Base-by-base conservation (phyloP, 2,329 filamentous ascomycete genomes). In the Microcyclospora tardicrescens region DNA sequence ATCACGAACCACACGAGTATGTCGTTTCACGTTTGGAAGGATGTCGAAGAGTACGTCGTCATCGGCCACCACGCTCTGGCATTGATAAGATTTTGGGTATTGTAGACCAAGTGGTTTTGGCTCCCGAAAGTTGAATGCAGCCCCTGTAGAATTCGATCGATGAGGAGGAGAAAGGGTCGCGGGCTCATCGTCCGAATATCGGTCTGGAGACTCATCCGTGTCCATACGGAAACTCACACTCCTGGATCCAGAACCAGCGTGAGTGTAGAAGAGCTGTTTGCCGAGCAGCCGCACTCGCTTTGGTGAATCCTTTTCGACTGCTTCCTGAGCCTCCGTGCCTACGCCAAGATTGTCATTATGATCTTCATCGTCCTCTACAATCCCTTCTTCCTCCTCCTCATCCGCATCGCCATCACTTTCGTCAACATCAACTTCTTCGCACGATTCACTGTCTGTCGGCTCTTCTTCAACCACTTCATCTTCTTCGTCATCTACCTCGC, bases 101-200 rank as follows among this genome's bases (percentile, higher is more conserved):
- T 8, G 19, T 8, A 8, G 19, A 24, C 8, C 19, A 24, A 8
- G 14, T 11, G 10, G 35, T 15, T 10, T 33, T 16, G 39, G 28
- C 11, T 38, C 31, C 10, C 34, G 29, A 10, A 38, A 34, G 14
- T 53, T 46, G 12, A 43, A 24, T 28, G 54, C 51, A 13, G 38
- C 38, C 34, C 55, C 53, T 24, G 27, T 47, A 33, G 19, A 53
- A 46, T 39, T 53, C 52, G 9, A 52, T 51, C 38, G 42, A 9
- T 38, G 34, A 8, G 28, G 11, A 40, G 34, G 2, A 41, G 38
- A 15, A 16, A 35, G 35, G 11, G 19, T 39, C 41, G 35, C 19
- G 37, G 9, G 16, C 13, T 16, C 5, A 28, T 33, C 24, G 34
- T 38, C 13, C 28, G 34, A 11, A 33, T 15, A 15, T 33, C 29